Conservation (phyloP, 805 yeast genomes). For the baker's yeast (Saccharomyces cerevisiae) region DNA sequence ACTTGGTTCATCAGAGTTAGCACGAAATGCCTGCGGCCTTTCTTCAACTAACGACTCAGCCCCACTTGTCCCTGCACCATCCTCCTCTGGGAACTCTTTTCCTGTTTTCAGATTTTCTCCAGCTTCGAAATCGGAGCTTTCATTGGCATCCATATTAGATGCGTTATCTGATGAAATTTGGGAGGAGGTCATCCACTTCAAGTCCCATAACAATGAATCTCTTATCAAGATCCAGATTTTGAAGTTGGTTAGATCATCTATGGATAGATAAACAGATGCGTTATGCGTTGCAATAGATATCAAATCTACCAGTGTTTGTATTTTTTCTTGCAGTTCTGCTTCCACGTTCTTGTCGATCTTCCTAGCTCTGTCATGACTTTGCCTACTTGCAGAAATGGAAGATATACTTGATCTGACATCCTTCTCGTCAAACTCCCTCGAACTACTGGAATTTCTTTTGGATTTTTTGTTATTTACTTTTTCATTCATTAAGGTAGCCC, state of each 20-base stretch:
- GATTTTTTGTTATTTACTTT: slow-evolving; percentile 6
- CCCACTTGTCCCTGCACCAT: slow-evolving; percentile 13
- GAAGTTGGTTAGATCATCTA: slow-evolving; percentile 26
- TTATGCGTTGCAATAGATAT: slow-evolving; percentile 27
- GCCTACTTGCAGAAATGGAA: neutral
- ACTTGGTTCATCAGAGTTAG: slow-evolving; percentile 7
- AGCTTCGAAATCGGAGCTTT: neutral
- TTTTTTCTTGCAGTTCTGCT: slow-evolving; percentile 8
- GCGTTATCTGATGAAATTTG: neutral
- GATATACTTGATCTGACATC: neutral
- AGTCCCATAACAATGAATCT: slow-evolving; percentile 29
- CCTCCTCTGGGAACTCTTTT: neutral
- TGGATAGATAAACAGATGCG: slow-evolving; percentile 25
- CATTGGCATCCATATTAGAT: neutral
- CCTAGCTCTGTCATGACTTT: neutral
- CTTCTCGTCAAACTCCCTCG: neutral
- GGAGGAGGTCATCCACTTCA: slow-evolving; percentile 7
- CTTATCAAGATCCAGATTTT: slow-evolving; percentile 29
- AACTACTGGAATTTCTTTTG: slow-evolving; percentile 1
- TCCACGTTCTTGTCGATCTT: slow-evolving; percentile 7
- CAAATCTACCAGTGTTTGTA: slow-evolving; percentile 21
- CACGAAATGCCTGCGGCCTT: slow-evolving; percentile 13
- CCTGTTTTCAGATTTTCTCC: neutral
- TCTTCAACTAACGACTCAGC: slow-evolving; percentile 24
- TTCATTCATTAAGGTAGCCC: slow-evolving; percentile 25